phyloP scores from a whole-genome alignment of 768 basidiomycete species.

The Suillus lakei region DNA sequence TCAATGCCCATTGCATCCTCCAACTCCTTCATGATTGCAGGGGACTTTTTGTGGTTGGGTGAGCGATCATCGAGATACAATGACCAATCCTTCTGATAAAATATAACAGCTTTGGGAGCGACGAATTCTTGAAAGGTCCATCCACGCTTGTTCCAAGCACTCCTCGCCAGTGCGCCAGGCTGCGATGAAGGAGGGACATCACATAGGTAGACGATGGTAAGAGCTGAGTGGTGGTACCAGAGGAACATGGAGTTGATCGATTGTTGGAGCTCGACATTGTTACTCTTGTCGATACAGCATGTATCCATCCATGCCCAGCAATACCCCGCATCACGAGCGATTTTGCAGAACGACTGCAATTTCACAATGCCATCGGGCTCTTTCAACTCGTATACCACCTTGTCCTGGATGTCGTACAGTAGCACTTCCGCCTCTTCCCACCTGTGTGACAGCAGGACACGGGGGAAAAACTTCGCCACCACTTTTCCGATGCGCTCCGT shows the following conservation, averaged over 20 bases:
- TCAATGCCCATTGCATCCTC: no score
- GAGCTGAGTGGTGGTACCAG: background rate
- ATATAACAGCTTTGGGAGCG: background rate
- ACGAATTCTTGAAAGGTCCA: no score
- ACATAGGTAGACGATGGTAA: background rate
- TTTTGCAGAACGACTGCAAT: background rate
- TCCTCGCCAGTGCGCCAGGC: background rate
- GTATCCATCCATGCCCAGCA: background rate
- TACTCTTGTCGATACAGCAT: no score
- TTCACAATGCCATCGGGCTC: accelerated
- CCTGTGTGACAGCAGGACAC: background rate
- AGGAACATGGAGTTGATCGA: background rate
- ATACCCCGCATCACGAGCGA: background rate
- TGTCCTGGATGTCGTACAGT: background rate
- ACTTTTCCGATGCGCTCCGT: no score
- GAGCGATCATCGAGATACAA: no score
- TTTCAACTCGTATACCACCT: accelerated
- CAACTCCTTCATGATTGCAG: no score
- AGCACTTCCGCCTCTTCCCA: background rate
- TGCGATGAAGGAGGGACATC: background rate
- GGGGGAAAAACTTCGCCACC: background rate
- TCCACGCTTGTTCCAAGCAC: background rate
- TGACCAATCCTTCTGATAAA: background rate
- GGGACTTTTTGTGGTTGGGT: no score
- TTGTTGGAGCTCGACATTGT: no score